phyloP scores from a whole-genome alignment of 306 rosid genomes.

The Carpinus fangiana region DNA sequence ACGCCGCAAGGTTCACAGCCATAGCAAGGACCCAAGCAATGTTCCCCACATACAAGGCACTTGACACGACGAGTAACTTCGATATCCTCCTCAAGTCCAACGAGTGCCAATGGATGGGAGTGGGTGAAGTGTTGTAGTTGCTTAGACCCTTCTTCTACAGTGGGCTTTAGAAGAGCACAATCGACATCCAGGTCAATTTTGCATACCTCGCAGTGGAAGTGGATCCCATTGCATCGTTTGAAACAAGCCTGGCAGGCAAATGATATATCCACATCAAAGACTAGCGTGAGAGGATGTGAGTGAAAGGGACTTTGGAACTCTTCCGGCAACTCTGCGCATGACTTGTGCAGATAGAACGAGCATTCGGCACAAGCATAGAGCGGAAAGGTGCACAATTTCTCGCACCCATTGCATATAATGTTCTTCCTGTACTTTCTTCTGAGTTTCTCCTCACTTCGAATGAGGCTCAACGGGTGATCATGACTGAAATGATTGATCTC shows the following conservation, averaged over 20 bases:
- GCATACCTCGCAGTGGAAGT: neutral
- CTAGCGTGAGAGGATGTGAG: neutral
- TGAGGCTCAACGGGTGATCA: neutral
- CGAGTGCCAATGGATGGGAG: neutral
- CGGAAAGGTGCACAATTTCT: neutral
- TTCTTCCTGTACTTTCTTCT: neutral
- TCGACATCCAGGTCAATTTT: neutral
- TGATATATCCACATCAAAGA: neutral
- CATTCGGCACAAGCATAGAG: constrained; percentile 2
- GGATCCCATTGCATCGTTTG: neutral
- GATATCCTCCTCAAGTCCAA: neutral
- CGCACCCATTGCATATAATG: neutral
- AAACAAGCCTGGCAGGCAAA: neutral
- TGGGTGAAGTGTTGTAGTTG: neutral
- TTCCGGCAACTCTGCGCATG: neutral
- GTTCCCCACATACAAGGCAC: neutral
- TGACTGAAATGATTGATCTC: neutral
- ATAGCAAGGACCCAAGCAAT: constrained; percentile 3
- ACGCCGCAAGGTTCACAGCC: neutral
- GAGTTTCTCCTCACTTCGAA: neutral
- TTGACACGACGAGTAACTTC: neutral
- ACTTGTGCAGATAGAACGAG: constrained; percentile 10
- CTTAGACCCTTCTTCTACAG: neutral
- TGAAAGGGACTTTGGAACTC: neutral
- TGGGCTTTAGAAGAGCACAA: neutral